phyloP scores from a whole-genome alignment of 768 basidiomycete genomes.

The Lactarius trivialis region DNA sequence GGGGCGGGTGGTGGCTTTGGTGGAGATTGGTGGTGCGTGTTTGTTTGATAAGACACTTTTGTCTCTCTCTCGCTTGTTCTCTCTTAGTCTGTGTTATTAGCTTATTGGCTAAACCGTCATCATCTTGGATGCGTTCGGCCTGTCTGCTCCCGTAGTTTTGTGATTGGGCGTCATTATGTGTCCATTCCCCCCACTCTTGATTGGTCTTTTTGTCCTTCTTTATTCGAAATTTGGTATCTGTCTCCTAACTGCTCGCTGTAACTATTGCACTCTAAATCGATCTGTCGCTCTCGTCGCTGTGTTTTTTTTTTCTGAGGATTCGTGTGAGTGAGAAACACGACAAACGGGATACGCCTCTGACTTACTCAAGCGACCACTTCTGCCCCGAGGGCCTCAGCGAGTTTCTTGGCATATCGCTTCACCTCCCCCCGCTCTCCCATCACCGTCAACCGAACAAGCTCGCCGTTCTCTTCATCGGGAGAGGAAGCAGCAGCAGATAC shows the following conservation, averaged over 20 bases:
- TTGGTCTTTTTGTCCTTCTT: neutral
- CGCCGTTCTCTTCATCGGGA: slow-evolving; percentile 22
- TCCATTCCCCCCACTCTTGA: neutral
- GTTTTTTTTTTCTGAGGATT: neutral
- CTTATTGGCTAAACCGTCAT: neutral
- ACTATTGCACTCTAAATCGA: slow-evolving; percentile 11
- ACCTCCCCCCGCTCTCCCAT: slow-evolving; percentile 92
- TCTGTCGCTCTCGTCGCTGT: neutral
- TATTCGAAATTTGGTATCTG: slow-evolving; percentile 5
- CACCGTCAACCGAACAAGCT: slow-evolving; percentile 60
- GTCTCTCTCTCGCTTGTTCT: neutral
- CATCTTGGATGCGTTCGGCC: neutral
- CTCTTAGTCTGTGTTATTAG: neutral
- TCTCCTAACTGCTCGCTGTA: slow-evolving; percentile 11
- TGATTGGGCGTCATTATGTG: neutral
- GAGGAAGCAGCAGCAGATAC: slow-evolving; percentile 12
- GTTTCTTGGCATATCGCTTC: slow-evolving; percentile 44
- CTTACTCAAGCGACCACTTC: slow-evolving; percentile 22
- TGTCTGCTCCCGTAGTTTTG: neutral
- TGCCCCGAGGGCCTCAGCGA: slow-evolving; percentile 44
- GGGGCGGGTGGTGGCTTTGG: neutral
- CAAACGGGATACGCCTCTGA: neutral
- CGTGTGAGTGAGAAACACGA: neutral
- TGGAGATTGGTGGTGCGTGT: neutral
- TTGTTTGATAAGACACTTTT: neutral